Conservation (phyloP, 495 filamentous ascomycete species). For the Trichoderma erinaceum region DNA sequence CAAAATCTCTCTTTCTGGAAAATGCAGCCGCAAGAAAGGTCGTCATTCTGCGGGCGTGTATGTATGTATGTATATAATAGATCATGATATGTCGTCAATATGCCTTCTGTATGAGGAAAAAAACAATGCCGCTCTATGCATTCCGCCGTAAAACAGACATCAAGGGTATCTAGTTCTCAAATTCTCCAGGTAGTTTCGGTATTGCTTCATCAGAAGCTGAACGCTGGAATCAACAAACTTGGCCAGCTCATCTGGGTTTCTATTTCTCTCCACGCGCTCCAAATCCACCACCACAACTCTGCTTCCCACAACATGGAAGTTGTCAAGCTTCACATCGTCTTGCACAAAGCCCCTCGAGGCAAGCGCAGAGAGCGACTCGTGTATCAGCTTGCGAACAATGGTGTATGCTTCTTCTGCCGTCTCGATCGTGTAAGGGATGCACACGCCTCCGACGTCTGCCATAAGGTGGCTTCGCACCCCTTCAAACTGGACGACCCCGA, state of each 20-base stretch:
- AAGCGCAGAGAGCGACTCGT: constrained; percentile 4
- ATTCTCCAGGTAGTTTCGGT: constrained; percentile 9
- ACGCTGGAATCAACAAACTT: constrained; percentile 7
- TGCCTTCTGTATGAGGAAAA: neutral
- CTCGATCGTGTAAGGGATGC: constrained; percentile 11
- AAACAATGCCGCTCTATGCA: constrained; percentile 10
- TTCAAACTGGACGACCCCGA: constrained; percentile 6
- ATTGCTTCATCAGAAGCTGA: neutral
- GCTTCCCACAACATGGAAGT: constrained; percentile 3
- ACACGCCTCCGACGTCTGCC: constrained; percentile 6
- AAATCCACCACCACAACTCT: constrained; percentile 8
- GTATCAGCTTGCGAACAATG: neutral
- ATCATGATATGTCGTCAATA: constrained; percentile 1
- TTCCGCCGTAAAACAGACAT: constrained; percentile 2
- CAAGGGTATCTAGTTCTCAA: constrained; percentile 5
- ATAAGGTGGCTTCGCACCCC: constrained; percentile 10
- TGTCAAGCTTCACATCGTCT: constrained; percentile 14
- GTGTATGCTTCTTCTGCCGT: neutral
- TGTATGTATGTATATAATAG: constrained; percentile 3
- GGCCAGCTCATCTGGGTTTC: neutral
- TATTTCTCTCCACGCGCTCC: neutral
- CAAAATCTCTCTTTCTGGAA: neutral
- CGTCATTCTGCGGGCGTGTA: neutral
- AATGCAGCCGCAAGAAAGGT: neutral
- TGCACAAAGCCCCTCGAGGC: constrained; percentile 2